Evolutionary conservation across 257 asterid genomes (phyloP), one percentile per base, ranked within the genome.

Genomic region (Misopates orontium): DNA sequence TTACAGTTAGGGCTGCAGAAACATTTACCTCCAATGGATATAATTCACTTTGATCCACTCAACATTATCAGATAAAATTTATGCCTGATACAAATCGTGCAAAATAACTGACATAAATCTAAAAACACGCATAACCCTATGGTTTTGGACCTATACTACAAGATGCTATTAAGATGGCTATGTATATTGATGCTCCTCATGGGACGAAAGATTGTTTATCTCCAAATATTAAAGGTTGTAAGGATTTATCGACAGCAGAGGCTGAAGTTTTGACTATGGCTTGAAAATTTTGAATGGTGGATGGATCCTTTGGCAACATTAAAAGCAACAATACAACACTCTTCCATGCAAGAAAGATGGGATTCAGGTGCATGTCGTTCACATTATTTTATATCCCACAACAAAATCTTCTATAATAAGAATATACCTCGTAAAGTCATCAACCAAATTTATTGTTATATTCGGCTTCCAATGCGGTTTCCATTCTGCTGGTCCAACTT

Each of bases 401-500:
- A 56, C 18, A 48, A 39, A 39, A 74, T 47, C 58, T 39, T 60
- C 66, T 24, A 18, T 39, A 21, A 49, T 28, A 58, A 74, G 7
- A 28, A 48, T 64, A 53, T 84, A 90, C 99, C 91, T 75, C 8
- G 99, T 86, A 77, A 93, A 90, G 85, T 93, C 99, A 73, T 93
- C 99, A 16, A 86, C 95, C 79, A 93, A 87, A 78, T 87, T 93
- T 78, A 93, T 83, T 58, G 99, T 90, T 60, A 93, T 67, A 79
- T 93, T 93, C 42, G 99, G 94, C 72, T 84, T 93, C 97, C 96
- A 93, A 72, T 86, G 90, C 73, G 99, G 82, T 50, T 66, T 78
- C 99, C 99, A 93, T 70, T 82, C 96, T 67, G 73, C 78, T 4
- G 91, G 89, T 32, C 73, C 87, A 9, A 77, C 90, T 68, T 69